Evolutionary conservation across 257 asterid genomes (phyloP).

Genomic region (Solanum raphanifolium): DNA sequence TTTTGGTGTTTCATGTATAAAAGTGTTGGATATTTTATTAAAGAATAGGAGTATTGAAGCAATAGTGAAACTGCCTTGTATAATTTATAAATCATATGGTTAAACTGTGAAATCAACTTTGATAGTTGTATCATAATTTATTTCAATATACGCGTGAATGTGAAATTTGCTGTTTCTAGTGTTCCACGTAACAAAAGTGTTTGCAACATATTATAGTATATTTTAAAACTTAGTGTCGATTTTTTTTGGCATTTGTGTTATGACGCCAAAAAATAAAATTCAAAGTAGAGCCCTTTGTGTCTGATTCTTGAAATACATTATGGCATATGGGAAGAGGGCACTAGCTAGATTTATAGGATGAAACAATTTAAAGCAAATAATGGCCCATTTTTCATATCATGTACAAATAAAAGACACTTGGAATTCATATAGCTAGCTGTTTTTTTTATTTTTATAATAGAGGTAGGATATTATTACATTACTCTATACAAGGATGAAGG

Average conservation of each 20-base stretch:
- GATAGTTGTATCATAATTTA: neutral
- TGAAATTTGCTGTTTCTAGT: neutral
- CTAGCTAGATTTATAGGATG: conserved; percentile 10
- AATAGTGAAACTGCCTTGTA: neutral
- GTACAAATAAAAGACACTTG: neutral
- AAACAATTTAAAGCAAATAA: neutral
- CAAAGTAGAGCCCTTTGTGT: neutral
- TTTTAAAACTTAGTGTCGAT: neutral
- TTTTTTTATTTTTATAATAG: neutral
- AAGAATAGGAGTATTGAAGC: neutral
- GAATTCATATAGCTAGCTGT: neutral
- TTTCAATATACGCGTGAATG: neutral
- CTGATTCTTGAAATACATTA: neutral
- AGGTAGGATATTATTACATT: neutral
- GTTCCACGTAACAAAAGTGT: neutral
- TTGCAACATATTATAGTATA: neutral
- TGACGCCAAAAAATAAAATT: neutral
- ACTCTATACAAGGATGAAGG: neutral
- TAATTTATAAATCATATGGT: neutral
- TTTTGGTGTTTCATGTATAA: neutral
- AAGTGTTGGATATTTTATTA: neutral
- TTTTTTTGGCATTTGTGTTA: neutral
- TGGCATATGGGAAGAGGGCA: neutral
- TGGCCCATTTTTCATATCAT: neutral
- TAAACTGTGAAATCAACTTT: neutral